Base-by-base conservation (phyloP, 2,329 filamentous ascomycete genomes). In the Colletotrichum falcatum region DNA sequence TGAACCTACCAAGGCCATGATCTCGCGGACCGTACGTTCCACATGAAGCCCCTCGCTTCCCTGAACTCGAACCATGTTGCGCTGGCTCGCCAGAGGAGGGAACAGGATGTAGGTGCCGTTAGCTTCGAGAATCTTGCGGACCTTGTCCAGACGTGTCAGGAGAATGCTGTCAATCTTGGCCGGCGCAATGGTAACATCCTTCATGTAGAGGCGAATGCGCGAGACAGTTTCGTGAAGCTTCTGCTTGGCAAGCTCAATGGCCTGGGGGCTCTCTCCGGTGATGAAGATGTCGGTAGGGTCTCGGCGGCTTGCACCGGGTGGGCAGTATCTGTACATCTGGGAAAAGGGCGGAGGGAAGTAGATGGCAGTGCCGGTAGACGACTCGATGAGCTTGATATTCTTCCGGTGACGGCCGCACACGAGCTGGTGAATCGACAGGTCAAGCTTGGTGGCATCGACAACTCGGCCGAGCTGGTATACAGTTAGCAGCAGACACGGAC, bases 371-470 rank as follows among this genome's bases (percentile, higher is more conserved):
- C 95, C 94, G 18, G 96, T 98, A 35, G 92, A 90, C 18, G 96
- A 97, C 82, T 99, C 96, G 77, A 99, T 98, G 76, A 96, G 85
- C 84, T 98, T 98, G 84, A 99, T 97, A 80, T 98, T 98, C 85
- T 97, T 97, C 75, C 96, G 90, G 75, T 95, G 95, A 59, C 96
- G 93, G 59, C 96, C 96, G 79, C 95, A 98, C 60, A 98, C 91
- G 65, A 98, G 87, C 68, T 94, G 96, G 79, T 99, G 96, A 79
- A 97, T 88, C 33, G 94, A 93, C 60, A 95, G 84, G 75, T 98
- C 95, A 70, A 97, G 87, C 78, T 93, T 92, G 77, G 94, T 90
- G 58, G 88, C 90, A 79, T 97, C 94, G 64, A 96, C 92, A 67
- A 90, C 84, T 74, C 92, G 90, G 65, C 90, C 89, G 71, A 94